Evolutionary conservation across 2,329 filamentous ascomycete genomes (phyloP), one percentile per base, ranked within the genome.

Genomic region (Xylariaceae sp.): DNA sequence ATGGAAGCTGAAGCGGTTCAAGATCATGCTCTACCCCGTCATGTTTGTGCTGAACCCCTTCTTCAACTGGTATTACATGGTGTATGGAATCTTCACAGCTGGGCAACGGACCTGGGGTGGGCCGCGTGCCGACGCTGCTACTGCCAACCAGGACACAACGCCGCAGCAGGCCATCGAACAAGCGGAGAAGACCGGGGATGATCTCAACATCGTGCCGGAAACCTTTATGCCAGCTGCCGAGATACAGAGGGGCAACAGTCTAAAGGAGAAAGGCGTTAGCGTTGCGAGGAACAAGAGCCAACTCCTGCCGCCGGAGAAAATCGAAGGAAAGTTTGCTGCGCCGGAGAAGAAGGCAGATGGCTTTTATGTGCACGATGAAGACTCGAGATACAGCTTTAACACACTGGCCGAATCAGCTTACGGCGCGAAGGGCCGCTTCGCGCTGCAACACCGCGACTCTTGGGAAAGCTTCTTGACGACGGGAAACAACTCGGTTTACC

Each of bases 21-120:
- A 98, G 70, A 85, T 94, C 46, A 90, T 87, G 83, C 71, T 97
- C 5, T 97, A 97, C 59, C 90, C 90, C 0, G 55, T 97, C 47
- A 96, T 97, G 88, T 97, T 96, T 59, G 66, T 95, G 32, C 63
- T 96, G 47, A 97, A 96, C 57, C 90, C 92, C 1, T 94, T 97
- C 59, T 89, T 96, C 73, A 97, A 97, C 64, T 97, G 90, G 90
- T 77, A 88, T 42, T 97, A 97, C 67, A 95, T 96, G 85, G 84
- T 95, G 2, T 95, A 96, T 61, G 89, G 88, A 31, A 94, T 95
- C 52, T 92, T 94, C 63, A 96, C 90, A 1, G 88, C 89, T 19
- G 88, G 89, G 14, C 88, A 95, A 60, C 76, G 90, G 49, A 97
- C 90, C 2, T 98, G 92, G 90, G 90, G 90, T 50, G 90, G 90